Evolutionary conservation across 345 rosid genomes (phyloP).

Genomic region (Salix viminalis): DNA sequence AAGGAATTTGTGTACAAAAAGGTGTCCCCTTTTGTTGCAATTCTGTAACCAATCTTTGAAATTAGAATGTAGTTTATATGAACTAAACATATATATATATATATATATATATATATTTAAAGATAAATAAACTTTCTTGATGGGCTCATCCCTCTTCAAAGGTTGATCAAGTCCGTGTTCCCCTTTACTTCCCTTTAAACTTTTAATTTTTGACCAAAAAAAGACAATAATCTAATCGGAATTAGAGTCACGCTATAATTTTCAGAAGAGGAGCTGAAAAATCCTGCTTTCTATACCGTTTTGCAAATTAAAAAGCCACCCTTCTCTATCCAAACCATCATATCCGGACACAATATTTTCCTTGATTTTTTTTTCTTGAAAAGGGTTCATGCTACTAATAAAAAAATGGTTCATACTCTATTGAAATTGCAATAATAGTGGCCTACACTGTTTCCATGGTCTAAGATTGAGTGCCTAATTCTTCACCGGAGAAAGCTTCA

Average conservation of each 20-base stretch:
- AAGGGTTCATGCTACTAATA: neutral
- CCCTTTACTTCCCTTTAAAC: constrained; percentile 1
- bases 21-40: neutral
- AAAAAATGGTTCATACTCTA: neutral
- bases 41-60: neutral
- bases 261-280: neutral
- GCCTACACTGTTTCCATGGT: constrained; percentile 4
- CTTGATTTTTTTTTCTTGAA: neutral
- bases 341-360: neutral
- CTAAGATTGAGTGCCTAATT: constrained; percentile 4
- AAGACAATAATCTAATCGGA: neutral
- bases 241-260: neutral
- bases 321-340: neutral
- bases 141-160: constrained; percentile 2
- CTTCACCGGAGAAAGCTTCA: neutral
- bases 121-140: constrained; percentile 1
- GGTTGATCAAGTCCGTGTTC: constrained; percentile 5
- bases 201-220: constrained; percentile 18
- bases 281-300: neutral
- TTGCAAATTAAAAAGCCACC: neutral
- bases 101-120: too few species aligned
- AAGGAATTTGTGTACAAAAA: neutral
- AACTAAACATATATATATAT: too few species aligned
- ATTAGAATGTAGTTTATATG: neutral
- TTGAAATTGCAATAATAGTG: neutral